Percentiles rank a stretch among this genome's conserved stretches.
Evolutionary conservation across 768 basidiomycete genomes (phyloP).

Genomic region (Saitozyma sp.): DNA sequence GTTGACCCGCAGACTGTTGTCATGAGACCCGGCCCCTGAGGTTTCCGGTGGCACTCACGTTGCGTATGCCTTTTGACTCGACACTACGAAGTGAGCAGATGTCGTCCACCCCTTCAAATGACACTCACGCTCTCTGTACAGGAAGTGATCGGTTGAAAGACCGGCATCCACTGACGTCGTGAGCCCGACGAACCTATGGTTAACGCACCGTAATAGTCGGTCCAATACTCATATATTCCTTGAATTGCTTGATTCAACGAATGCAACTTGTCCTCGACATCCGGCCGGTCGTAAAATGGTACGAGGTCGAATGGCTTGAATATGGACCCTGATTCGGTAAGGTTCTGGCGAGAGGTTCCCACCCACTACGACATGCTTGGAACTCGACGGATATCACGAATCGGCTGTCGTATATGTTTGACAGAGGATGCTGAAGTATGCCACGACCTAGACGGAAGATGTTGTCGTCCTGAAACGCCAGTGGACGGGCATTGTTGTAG

Average conservation of each 20-base stretch:
- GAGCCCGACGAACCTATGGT: neutral
- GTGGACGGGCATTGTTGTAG: conserved; percentile 21
- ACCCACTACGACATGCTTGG: conserved; percentile 15
- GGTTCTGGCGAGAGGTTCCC: too few species aligned
- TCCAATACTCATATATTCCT: conserved; percentile 9
- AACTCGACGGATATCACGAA: conserved; percentile 18
- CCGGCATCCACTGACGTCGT: neutral
- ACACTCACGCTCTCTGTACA: conserved; percentile 10
- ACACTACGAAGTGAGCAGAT: conserved; percentile 1
- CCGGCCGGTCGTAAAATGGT: conserved; percentile 2
- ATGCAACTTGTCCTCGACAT: conserved; percentile 9
- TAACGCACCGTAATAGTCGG: conserved; percentile 10
- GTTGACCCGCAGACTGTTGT: conserved; percentile 26
- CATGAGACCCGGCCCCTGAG: neutral
- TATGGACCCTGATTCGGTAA: neutral
- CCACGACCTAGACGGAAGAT: conserved; percentile 7
- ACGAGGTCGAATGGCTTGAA: conserved; percentile 11
- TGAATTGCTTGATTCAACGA: conserved; percentile 4
- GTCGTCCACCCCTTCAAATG: neutral
- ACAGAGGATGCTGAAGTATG: conserved; percentile 15
- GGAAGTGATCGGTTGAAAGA: conserved; percentile 4
- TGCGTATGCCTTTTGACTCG: conserved; percentile 13
- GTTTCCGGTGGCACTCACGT: conserved; percentile 2
- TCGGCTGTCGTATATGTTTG: conserved; percentile 10
- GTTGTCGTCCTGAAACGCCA: conserved; percentile 12